phyloP scores from a whole-genome alignment of 805 yeast species.

The Candida broadrunensis region DNA sequence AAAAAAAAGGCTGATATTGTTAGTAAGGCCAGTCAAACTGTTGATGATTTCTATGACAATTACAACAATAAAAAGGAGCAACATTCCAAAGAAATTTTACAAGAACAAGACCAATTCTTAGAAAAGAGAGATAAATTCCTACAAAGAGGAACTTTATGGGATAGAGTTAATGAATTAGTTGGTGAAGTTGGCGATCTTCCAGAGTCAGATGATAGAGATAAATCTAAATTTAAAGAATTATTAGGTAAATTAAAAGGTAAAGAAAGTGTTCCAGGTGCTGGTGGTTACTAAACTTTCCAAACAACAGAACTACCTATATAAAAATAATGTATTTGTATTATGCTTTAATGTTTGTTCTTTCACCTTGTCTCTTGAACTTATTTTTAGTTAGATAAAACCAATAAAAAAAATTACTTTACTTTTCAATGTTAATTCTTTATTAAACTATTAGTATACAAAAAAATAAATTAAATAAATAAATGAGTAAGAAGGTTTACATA shows the following conservation, averaged over 20 bases:
- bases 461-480: too few relatives aligned
- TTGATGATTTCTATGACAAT: constrained; percentile 89
- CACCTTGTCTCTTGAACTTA: too few relatives aligned
- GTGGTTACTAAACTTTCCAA: constrained; percentile 49
- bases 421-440: too few relatives aligned
- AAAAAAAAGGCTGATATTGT: constrained; percentile 64
- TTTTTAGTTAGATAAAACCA: too few relatives aligned
- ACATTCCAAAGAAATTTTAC: constrained; percentile 57
- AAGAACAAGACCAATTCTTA: constrained; percentile 69
- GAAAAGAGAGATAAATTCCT: constrained; percentile 69
- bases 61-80: constrained; percentile 82
- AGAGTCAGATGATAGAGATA: constrained; percentile 53
- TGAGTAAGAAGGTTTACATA: constrained; percentile 12
- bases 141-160: constrained; percentile 54
- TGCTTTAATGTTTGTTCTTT: too few relatives aligned
- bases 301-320: too few relatives aligned
- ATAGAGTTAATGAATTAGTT: constrained; percentile 52
- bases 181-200: constrained; percentile 40
- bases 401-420: too few relatives aligned
- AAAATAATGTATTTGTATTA: too few relatives aligned
- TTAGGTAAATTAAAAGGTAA: constrained; percentile 66
- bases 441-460: too few relatives aligned
- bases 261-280: constrained; percentile 74
- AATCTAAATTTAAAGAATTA: constrained; percentile 66
- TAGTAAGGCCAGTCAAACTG: constrained; percentile 73